These are phyloP conservation scores for Syncephalastrum sp. DNA, from an alignment of 371 early-diverging fungal genomes.

Conservation along the genomic window DNA sequence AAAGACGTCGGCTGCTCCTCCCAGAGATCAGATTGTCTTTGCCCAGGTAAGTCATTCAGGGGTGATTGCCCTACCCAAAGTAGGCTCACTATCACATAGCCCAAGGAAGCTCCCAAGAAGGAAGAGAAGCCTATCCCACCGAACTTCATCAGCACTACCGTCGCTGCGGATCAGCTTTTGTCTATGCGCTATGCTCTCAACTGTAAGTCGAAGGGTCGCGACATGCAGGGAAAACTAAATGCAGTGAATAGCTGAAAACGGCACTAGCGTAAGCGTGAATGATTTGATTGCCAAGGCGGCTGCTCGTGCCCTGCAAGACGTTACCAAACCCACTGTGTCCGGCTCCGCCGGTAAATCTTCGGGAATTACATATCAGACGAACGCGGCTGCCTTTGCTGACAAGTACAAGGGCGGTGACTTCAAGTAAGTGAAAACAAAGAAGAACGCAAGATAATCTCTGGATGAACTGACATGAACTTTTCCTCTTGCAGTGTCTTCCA, in stretches of 20 bases:
- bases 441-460: not conserved
- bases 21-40: conserved; percentile 47
- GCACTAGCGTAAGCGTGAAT: conserved; percentile 75
- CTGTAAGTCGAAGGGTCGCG: conserved; percentile 36
- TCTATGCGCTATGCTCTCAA: conserved; percentile 70
- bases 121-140: conserved; percentile 26
- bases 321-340: conserved; percentile 52
- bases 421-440: conserved; percentile 29
- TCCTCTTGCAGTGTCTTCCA: conserved; percentile 25
- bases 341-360: conserved; percentile 35
- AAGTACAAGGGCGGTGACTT: conserved; percentile 37
- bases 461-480: not conserved
- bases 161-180: conserved; percentile 67
- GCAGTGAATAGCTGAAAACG: conserved; percentile 20
- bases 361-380: conserved; percentile 22
- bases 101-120: conserved; percentile 21
- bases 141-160: conserved; percentile 65
- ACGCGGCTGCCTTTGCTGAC: conserved; percentile 16
- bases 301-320: conserved; percentile 72
- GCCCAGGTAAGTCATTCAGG: conserved; percentile 30
- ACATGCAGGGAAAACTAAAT: conserved; percentile 6
- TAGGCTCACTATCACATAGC: conserved; percentile 13
- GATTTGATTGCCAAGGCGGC: conserved; percentile 89
- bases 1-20: conserved; percentile 40
- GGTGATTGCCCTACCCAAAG: not conserved